A percentile compares a stretch with the other conserved stretches of the same genome.
These are phyloP conservation scores for Syncephalastrum monosporum DNA, from an alignment of 371 early-diverging fungal genomes.

Conservation along the genomic window DNA sequence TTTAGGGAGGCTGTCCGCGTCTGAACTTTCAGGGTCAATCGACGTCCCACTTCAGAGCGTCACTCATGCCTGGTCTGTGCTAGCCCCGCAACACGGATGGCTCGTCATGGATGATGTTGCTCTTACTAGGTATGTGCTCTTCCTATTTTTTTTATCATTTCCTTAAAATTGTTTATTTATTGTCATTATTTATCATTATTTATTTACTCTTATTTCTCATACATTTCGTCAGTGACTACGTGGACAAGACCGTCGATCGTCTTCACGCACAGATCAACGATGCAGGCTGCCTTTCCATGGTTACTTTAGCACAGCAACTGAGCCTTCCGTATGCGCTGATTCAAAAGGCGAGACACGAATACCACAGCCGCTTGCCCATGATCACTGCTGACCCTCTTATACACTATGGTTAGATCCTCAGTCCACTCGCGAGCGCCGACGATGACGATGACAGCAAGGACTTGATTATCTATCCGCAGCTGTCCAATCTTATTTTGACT, in stretches of 20 bases:
- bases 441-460: constrained; percentile 7
- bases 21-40: constrained; percentile 11
- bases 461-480: not conserved
- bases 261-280: constrained; percentile 6
- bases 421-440: constrained; percentile 1
- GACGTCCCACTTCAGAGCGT: constrained; percentile 14
- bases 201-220: constrained; percentile 3
- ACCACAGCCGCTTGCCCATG: not conserved
- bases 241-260: constrained; percentile 1
- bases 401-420: constrained; percentile 4
- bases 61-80: constrained; percentile 14
- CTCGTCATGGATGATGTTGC: constrained; percentile 16
- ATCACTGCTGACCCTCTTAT: not conserved
- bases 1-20: constrained; percentile 17
- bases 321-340: constrained; percentile 20
- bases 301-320: constrained; percentile 16
- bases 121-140: constrained; percentile 11
- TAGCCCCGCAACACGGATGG: constrained; percentile 15
- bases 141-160: constrained; percentile 6
- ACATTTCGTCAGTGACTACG: constrained; percentile 1
- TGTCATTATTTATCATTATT: not conserved
- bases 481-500: constrained; percentile 20
- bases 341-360: constrained; percentile 14
- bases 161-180: not conserved
- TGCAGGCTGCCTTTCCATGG: constrained; percentile 17